Evolutionary conservation across 495 filamentous ascomycete species (phyloP), one percentile per base, ranked within the genome.

Genomic region (Melanomma pulvis-pyrius): DNA sequence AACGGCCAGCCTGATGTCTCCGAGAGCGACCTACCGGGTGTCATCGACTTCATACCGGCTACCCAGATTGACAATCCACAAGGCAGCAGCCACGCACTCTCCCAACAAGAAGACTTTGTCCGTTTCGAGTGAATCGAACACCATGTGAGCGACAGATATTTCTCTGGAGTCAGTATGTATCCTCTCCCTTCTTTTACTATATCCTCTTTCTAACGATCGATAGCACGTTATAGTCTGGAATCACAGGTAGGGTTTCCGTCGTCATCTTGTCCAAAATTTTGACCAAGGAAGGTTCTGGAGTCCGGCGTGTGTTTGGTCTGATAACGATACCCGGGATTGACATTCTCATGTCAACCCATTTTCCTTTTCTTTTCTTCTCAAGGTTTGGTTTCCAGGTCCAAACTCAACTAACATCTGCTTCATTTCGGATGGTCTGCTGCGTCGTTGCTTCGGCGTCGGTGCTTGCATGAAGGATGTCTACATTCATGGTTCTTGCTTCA

Each of bases 51-150:
- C 8, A 41, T 3, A 30, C 6, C 9, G 2, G 47, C 41, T 17
- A 46, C 8, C 13, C 15, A 9, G 11, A 19, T 57, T 51, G 52
- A 64, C 4, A 41, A 9, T 30, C 1, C n/a, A 1, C 39, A 64
- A 17, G 3, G 17, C 25, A 29, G 17, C 9, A 11, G 7, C 29
- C 8, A 4, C 8, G 50, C 9, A 19, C 29, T 63, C 25, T 59
- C 41, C 13, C 52, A 56, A 47, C 51, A 64, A 34, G 53, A 29
- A 2, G 59, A 62, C 26, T 62, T 53, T 32, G 62, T 68, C 39
- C 62, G 34, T 57, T 62, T 69, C 60, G 64, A 67, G 13, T 73
- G 22, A 60, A 28, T 17, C 39, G 39, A 44, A 3, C 9, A 44
- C 39, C 8, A 44, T 17, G 39, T 44, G 39, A 44, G 30, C 30